Evolutionary conservation across 2,329 filamentous ascomycete species (phyloP).

Genomic region (Stagonosporopsis cucurbitacearum): DNA sequence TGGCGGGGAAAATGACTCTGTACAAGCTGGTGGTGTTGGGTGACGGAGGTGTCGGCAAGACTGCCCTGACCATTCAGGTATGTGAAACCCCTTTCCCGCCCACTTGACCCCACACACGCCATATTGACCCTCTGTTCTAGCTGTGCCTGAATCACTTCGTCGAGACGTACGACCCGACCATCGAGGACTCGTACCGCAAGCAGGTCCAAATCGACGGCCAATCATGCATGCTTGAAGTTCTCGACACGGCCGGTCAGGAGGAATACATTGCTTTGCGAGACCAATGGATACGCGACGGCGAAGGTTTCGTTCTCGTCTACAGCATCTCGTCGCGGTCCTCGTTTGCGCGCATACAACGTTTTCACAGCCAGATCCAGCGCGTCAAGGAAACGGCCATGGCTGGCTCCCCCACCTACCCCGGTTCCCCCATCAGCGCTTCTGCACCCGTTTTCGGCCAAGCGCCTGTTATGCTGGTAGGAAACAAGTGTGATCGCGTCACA

Average conservation of each 20-base stretch:
- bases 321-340: slow-evolving; percentile 97
- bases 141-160: slow-evolving; percentile 98
- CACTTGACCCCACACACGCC: background rate
- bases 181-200: slow-evolving; percentile 73
- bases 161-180: slow-evolving; percentile 79
- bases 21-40: slow-evolving; percentile 96
- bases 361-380: slow-evolving; percentile 95
- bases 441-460: slow-evolving; percentile 66
- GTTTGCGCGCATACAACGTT: slow-evolving; percentile 91
- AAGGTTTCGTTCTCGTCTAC: slow-evolving; percentile 97
- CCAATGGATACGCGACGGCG: slow-evolving; percentile 97
- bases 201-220: slow-evolving; percentile 87
- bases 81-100: slow-evolving; percentile 59
- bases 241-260: slow-evolving; percentile 97
- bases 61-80: slow-evolving; percentile 89
- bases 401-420: slow-evolving; percentile 77
- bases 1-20: slow-evolving; percentile 93
- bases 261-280: slow-evolving; percentile 97
- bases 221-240: slow-evolving; percentile 95
- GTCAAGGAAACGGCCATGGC: slow-evolving; percentile 87
- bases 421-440: slow-evolving; percentile 71
- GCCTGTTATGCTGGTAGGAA: slow-evolving; percentile 97
- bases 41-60: slow-evolving; percentile 93
- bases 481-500: slow-evolving; percentile 96
- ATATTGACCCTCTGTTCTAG: slow-evolving; percentile 55